Conservation (phyloP, 805 yeast genomes). For the Candida boidinii region DNA sequence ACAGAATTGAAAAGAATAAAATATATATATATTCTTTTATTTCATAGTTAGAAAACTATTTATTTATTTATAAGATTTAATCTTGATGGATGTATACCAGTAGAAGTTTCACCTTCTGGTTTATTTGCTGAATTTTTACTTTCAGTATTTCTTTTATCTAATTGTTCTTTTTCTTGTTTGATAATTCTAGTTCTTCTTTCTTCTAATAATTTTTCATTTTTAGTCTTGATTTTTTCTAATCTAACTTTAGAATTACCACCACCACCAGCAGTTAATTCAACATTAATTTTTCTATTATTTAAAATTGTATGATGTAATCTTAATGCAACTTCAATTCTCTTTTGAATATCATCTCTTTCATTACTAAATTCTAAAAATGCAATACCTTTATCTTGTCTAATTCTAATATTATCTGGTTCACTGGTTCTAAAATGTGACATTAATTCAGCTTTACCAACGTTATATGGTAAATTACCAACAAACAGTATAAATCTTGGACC, state of each 20-base stretch:
- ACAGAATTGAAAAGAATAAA: not conserved
- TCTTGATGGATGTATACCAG: slow-evolving; percentile 59
- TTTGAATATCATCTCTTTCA: slow-evolving; percentile 54
- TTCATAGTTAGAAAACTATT: too few relatives aligned
- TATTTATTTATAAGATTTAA: slow-evolving; percentile 34
- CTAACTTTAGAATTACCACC: slow-evolving; percentile 81
- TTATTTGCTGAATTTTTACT: slow-evolving; percentile 1
- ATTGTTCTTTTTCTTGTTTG: slow-evolving; percentile 34
- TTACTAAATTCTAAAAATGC: slow-evolving; percentile 80
- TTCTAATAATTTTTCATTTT: slow-evolving; percentile 65
- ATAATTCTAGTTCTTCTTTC: slow-evolving; percentile 57
- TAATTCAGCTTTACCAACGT: slow-evolving; percentile 52
- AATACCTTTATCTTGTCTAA: slow-evolving; percentile 81
- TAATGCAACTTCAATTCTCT: slow-evolving; percentile 77
- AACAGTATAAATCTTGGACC: slow-evolving; percentile 74
- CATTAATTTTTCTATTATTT: slow-evolving; percentile 75
- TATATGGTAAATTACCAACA: slow-evolving; percentile 85
- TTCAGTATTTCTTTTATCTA: slow-evolving; percentile 19
- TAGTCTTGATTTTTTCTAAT: slow-evolving; percentile 61
- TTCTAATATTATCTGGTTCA: slow-evolving; percentile 67
- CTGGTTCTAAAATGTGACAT: slow-evolving; percentile 63
- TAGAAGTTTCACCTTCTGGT: slow-evolving; percentile 12
- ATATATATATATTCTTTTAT: too few relatives aligned
- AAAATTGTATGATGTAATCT: slow-evolving; percentile 71
- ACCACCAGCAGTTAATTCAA: slow-evolving; percentile 96